A percentile compares a stretch with the other conserved stretches of the same genome.
These are phyloP conservation scores for Eutypa lata DNA, from an alignment of 2,329 filamentous ascomycete genomes.

Conservation along the genomic window DNA sequence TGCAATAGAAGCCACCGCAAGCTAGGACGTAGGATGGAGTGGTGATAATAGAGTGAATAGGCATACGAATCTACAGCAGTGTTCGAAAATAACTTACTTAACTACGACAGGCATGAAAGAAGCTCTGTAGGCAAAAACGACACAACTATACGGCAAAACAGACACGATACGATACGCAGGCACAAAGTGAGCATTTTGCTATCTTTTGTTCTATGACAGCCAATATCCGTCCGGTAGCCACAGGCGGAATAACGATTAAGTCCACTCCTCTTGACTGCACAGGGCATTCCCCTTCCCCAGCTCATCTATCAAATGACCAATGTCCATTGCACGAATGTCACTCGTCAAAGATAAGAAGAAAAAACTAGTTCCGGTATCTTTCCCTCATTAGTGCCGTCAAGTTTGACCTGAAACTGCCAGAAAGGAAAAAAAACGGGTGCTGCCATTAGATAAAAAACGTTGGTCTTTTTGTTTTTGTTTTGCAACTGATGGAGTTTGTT, in stretches of 20 bases:
- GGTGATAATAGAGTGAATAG: too few relatives aligned
- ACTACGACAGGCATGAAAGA: too few relatives aligned
- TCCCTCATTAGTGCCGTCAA: conserved; percentile 95
- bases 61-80: too few relatives aligned
- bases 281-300: conserved; percentile 91
- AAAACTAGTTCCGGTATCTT: conserved; percentile 77
- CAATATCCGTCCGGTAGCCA: conserved; percentile 15
- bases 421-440: conserved; percentile 24
- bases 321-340: neutral
- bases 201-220: conserved; percentile 14
- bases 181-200: conserved; percentile 7
- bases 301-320: too few relatives aligned
- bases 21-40: too few relatives aligned
- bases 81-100: too few relatives aligned
- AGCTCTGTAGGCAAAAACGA: too few relatives aligned
- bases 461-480: neutral
- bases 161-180: neutral
- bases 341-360: too few relatives aligned
- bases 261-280: conserved; percentile 80
- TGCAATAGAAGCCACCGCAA: too few relatives aligned
- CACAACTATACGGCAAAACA: too few relatives aligned
- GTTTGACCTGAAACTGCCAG: conserved; percentile 47
- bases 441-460: conserved; percentile 19
- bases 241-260: conserved; percentile 79
- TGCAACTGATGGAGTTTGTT: neutral